phyloP scores from a whole-genome alignment of 2,329 filamentous ascomycete genomes.

The Stemphylium lycopersici region DNA sequence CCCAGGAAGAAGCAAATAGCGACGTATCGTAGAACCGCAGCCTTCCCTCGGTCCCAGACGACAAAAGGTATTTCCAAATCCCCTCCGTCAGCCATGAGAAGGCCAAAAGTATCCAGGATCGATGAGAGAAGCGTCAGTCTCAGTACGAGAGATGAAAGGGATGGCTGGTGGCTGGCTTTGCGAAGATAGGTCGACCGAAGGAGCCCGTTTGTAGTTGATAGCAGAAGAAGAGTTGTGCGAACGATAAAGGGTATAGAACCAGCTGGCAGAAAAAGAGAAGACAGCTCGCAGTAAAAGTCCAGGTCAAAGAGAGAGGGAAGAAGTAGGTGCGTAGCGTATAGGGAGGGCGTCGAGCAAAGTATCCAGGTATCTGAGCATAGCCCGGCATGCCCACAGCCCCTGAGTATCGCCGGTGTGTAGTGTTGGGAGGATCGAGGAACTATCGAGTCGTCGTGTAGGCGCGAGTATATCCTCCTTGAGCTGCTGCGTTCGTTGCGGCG shows the following conservation, averaged over 20 bases:
- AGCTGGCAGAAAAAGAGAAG: constrained; percentile 8
- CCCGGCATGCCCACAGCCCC: background rate
- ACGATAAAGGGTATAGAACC: constrained; percentile 17
- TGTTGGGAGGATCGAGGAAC: background rate
- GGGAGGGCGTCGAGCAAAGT: background rate
- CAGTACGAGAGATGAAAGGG: too few relatives aligned
- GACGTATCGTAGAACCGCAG: background rate
- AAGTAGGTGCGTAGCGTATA: background rate
- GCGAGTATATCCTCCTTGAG: constrained; percentile 27
- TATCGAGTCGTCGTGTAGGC: constrained; percentile 32
- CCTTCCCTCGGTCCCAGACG: background rate
- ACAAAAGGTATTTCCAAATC: background rate
- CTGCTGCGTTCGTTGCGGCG: constrained; percentile 19
- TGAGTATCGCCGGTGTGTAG: constrained; percentile 1
- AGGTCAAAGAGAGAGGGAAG: background rate
- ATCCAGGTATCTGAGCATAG: background rate
- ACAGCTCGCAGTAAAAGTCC: constrained; percentile 9
- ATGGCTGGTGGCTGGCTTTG: background rate
- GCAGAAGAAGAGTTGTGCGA: constrained; percentile 1
- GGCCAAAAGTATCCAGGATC: background rate
- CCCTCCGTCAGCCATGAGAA: background rate
- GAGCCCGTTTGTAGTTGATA: background rate
- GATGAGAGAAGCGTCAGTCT: background rate
- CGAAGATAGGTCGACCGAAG: background rate
- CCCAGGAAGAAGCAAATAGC: background rate